Conservation (phyloP, 176 grass and related monocot genomes). For the Triticum turgidum region DNA sequence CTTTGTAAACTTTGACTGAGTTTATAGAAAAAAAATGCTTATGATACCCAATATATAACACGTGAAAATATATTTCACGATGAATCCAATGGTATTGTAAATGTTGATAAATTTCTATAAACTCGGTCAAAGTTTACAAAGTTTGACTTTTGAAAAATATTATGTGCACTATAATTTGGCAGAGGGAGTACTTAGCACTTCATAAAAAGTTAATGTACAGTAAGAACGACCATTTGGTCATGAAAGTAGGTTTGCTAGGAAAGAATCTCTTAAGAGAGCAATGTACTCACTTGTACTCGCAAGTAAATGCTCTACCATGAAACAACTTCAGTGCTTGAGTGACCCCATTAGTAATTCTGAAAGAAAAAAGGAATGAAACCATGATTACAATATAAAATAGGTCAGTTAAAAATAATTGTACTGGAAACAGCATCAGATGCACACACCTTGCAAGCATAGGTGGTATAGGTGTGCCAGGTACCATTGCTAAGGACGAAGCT, state of each 20-base stretch:
- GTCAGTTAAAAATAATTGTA: background rate
- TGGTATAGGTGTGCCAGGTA: conserved; percentile 88
- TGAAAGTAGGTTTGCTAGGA: conserved; percentile 25
- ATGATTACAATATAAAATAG: conserved; percentile 33
- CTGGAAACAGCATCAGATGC: conserved; percentile 10
- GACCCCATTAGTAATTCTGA: conserved; percentile 92
- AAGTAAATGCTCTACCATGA: conserved; percentile 85
- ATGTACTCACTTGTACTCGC: conserved; percentile 92
- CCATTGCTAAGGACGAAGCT: conserved; percentile 62
- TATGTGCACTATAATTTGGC: background rate
- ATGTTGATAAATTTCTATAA: background rate
- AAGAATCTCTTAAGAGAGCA: conserved; percentile 26
- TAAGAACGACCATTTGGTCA: conserved; percentile 5
- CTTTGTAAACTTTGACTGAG: background rate
- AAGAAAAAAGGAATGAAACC: conserved; percentile 8
- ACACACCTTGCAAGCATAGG: conserved; percentile 91
- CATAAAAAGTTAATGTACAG: conserved; percentile 3
- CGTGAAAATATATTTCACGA: background rate
- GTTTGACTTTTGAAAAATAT: background rate
- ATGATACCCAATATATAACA: background rate
- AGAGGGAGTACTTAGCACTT: background rate
- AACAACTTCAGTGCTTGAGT: conserved; percentile 70
- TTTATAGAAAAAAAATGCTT: background rate
- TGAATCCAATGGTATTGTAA: background rate
- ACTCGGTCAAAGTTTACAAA: background rate